A percentile compares a stretch with the other conserved stretches of the same genome.
phyloP scores from a whole-genome alignment of 106 monocot species.

The Xerophyta viscosa region DNA sequence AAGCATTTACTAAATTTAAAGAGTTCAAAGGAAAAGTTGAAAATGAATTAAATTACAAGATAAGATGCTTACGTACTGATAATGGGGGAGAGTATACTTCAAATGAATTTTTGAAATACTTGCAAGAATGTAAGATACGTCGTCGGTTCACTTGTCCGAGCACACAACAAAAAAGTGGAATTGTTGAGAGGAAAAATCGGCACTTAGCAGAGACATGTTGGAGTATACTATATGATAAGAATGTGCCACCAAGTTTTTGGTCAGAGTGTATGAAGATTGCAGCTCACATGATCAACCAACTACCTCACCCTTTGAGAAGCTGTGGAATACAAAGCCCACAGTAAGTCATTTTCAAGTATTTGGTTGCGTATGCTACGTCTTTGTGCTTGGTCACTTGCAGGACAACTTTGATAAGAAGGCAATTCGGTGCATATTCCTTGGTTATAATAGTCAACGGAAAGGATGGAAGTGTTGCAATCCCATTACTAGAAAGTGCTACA shows the following conservation, averaged over 20 bases:
- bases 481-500: not conserved
- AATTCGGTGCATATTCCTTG: not conserved
- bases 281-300: no score
- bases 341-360: no score
- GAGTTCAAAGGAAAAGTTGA: no score
- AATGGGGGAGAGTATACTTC: conserved; percentile 11
- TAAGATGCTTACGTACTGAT: not conserved
- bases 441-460: not conserved
- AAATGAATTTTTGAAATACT: conserved; percentile 1
- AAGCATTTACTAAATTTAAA: not conserved
- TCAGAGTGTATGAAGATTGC: no score
- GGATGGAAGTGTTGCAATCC: not conserved
- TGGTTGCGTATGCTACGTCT: no score
- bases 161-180: conserved; percentile 7
- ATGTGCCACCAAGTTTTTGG: no score
- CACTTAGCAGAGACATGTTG: conserved; percentile 7
- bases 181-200: conserved; percentile 4
- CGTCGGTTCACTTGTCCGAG: not conserved
- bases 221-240: not conserved
- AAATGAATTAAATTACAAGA: no score
- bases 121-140: not conserved
- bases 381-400: no score
- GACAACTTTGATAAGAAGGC: no score
- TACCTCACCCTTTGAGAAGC: no score
- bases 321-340: no score